Base-by-base conservation (phyloP, 768 basidiomycete species). In the Hydnomerulius pinastri region DNA sequence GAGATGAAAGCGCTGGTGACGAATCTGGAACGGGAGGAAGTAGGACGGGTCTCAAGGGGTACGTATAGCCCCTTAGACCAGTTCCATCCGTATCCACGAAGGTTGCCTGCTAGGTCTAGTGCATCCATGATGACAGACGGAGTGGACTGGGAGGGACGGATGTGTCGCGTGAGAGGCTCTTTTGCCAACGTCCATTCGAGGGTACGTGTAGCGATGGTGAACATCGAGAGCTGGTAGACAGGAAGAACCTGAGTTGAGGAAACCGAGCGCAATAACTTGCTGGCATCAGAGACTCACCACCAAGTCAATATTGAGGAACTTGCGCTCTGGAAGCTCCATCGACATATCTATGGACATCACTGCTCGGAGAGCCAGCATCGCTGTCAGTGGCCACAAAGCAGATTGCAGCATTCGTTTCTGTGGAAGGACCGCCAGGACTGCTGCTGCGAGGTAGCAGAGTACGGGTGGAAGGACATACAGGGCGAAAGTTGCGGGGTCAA, bases 1-100 rank as follows among this genome's bases (percentile, higher is more conserved):
- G 71, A 73, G 13, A 54, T 9, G 6, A 73, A 41, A 0, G 77
- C 73, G 6, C 65, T 52, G 15, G 64, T 43, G 3, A 71, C 36
- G 58, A 82, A 85, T 12, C 63, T 53, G 1, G 50, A 15, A 8
- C 62, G 71, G 18, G 77, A 72, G 1, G 60, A 51, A 2, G 74
- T 11, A 28, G 51, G 40, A 17, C 45, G 33, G 7, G 51, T 52
- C 21, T 52, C 77, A 13, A 53, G 59, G 4, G 68, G 58, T 18
- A 65, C 24, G 37, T 59, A 56, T 17, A 59, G 23, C 32, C 58
- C 53, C 21, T 65, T 55, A 1, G 80, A 79, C 77, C 81, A 85
- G 39, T 77, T 68, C 83, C 85, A 86, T 24, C 79, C 81, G 45
- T 71, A 59, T 6, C 84, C 85, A 13, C 85, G 80, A 11, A 80